Evolutionary conservation across 805 yeast genomes (phyloP).

Genomic region (Lipomyces yamanashiensis): DNA sequence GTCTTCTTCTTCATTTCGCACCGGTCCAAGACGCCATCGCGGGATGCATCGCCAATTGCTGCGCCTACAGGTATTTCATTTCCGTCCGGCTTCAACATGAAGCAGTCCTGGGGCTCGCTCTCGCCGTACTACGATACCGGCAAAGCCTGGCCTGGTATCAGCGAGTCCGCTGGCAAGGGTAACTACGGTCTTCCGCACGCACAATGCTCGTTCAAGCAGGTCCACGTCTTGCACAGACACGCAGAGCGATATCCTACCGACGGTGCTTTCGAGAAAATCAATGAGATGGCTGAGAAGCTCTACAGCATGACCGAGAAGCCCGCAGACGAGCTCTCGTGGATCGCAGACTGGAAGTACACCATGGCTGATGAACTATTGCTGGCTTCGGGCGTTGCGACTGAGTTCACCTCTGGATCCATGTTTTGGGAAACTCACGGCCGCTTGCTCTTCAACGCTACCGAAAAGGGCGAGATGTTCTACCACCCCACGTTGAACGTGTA

Average conservation of each 20-base stretch:
- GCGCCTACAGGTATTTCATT: conserved; percentile 48
- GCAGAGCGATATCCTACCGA: conserved; percentile 76
- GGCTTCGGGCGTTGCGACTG: conserved; percentile 48
- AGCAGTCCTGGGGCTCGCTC: conserved; percentile 49
- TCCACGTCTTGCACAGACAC: conserved; percentile 73
- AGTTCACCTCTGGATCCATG: conserved; percentile 44
- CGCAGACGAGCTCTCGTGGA: conserved; percentile 42
- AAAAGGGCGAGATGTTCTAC: conserved; percentile 41
- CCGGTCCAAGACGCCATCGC: conserved; percentile 31
- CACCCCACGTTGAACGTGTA: conserved; percentile 41
- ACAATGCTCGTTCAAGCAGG: conserved; percentile 64
- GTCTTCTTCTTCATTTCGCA: conserved; percentile 37
- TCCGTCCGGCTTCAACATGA: conserved; percentile 47
- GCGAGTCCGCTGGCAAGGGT: conserved; percentile 40
- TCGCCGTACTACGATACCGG: conserved; percentile 50
- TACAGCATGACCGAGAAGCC: conserved; percentile 40
- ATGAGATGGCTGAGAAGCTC: conserved; percentile 45
- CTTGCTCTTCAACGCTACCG: conserved; percentile 44
- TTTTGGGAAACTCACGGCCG: conserved; percentile 52
- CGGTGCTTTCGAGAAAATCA: conserved; percentile 49
- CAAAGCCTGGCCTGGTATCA: conserved; percentile 44
- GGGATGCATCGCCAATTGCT: conserved; percentile 42
- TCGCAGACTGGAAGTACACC: conserved; percentile 44
- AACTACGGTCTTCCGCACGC: conserved; percentile 43
- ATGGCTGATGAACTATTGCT: conserved; percentile 46